Base-by-base conservation (phyloP, 805 yeast species). In the Wickerhamomyces chambardii region DNA sequence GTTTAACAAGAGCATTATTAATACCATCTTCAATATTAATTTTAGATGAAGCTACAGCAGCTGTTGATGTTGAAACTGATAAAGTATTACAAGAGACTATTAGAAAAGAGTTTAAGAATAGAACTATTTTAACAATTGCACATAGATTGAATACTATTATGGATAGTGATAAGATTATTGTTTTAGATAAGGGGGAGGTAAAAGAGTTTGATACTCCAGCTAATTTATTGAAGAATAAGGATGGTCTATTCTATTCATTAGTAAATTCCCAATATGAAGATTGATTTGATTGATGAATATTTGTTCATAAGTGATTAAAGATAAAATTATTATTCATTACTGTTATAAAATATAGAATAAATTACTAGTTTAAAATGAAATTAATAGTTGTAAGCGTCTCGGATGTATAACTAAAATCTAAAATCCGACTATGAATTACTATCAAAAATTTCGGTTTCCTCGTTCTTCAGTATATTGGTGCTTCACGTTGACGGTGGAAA, bases 1-100 rank as follows among this genome's bases (percentile, higher is more conserved):
- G 95, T 54, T 63, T 87, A 33, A 89, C 95, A 0, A 67, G 95
- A 40, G 90, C 95, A 1, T 63, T 87, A 30, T 61, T 87, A 44
- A 77, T 77, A 41, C 70, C 74, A 21, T 82, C 95, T 0, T 79
- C 73, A 43, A 76, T 87, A 12, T 63, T 87, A 42, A 66, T 87
- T 14, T 61, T 86, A 38, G 95, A 87, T 49, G 95, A 86, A 60
- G 95, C 83, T n/a, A 75, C 83, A 2, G 92, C 95, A 1, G 85
- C 95, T 12, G 92, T 85, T 22, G 95, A 86, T 55, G 84, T 82
- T 15, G 85, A 84, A 53, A 85, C 95, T 2, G 95, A 86, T 51
- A 68, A 73, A 44, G 66, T 84, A 35, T 70, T 85, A 29, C 95
- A 85, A 59, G 76, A 78, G 46, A 85, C 95, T 0, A 84, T 86